Evolutionary conservation across 2,329 filamentous ascomycete genomes (phyloP).

Genomic region (Sarocladium brachiariae): DNA sequence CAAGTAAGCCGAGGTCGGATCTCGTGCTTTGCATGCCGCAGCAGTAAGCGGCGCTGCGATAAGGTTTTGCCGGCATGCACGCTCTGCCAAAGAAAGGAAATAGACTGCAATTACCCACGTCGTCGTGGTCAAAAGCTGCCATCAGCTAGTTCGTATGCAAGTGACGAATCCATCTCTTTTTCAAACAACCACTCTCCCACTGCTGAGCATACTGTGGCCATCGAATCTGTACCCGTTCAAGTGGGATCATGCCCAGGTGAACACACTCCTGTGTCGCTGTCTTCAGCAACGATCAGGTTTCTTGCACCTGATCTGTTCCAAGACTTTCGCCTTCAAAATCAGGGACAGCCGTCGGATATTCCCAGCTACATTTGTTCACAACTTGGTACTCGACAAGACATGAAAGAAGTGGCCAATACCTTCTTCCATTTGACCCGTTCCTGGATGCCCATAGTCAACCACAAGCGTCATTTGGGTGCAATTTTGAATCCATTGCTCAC

Average conservation of each 20-base stretch:
- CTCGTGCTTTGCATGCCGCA: constrained; percentile 1
- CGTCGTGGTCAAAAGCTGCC: neutral
- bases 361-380: neutral
- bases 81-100: neutral
- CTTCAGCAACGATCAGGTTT: neutral
- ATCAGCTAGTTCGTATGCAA: neutral
- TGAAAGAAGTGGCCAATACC: neutral
- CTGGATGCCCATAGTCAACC: constrained; percentile 4
- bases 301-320: neutral
- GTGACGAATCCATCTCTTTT: neutral
- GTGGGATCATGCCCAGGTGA: no score
- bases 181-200: neutral
- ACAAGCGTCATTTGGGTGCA: neutral
- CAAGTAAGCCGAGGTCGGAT: neutral
- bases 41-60: constrained; percentile 8
- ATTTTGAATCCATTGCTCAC: neutral
- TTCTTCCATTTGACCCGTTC: neutral
- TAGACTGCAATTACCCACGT: neutral
- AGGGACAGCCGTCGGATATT: neutral
- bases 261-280: no score
- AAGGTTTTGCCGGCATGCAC: neutral
- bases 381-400: neutral
- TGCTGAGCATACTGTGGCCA: no score
- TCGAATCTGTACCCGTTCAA: no score
- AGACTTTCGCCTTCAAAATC: neutral